Evolutionary conservation across 805 yeast species (phyloP), one percentile per base, ranked within the genome.

Genomic region (Candida rishiriensis): DNA sequence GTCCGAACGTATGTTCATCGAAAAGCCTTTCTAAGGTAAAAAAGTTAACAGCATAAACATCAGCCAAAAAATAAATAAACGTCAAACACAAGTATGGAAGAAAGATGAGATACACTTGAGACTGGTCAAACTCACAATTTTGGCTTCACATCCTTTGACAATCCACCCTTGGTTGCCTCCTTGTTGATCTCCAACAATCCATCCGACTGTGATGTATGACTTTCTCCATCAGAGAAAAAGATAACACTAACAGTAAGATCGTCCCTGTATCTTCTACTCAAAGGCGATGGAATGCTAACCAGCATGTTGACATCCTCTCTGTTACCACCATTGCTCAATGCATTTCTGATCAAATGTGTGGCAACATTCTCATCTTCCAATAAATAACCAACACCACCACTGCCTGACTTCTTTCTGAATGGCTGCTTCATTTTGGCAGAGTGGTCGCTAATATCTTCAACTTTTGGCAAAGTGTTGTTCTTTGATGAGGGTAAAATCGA

Each of bases 241-340:
- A 91, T 88, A 18, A 93, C 99, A 3, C 97, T 88, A 5, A 90
- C 97, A 0, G 98, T 90, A 60, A 93, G 73, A 64, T 93, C 99
- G 67, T 93, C 99, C 63, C 99, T 80, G 66, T 90, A 91, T 37
- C 88, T 76, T 66, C 99, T 80, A 16, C 96, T 85, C 54, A 85
- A 76, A 2, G 98, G 97, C 14, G 89, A 78, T 15, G 98, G 98
- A 42, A 93, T 88, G 42, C 93, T 83, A 14, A 89, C 84, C 48
- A 93, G 70, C 78, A 93, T 86, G 17, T 90, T 80, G 3, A 90
- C 89, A 55, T 88, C 90, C 49, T 91, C 97, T 51, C 80, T 79
- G 34, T 87, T 82, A 0, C 95, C 97, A 7, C 97, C 96, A 51
- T 77, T 76, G 45, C 88, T 80, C 46, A 93, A 72, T 0, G 99